Evolutionary conservation across 2,329 filamentous ascomycete species (phyloP), one percentile per base, ranked within the genome.

Genomic region (Nothopassalora personata): DNA sequence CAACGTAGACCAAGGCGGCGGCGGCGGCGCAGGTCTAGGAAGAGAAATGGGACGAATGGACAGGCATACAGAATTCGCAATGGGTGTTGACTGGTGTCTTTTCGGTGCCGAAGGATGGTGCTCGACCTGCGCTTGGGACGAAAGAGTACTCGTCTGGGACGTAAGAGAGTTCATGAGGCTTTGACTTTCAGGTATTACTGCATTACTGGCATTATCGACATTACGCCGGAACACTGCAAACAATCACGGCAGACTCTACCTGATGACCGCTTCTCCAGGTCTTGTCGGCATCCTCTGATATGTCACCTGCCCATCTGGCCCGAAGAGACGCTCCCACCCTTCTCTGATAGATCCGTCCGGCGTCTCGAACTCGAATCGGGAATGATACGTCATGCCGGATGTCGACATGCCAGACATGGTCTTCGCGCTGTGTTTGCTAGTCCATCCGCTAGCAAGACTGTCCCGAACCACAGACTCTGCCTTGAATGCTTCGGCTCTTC

Each of bases 21-120:
- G 73, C 33, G 60, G 72, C 60, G 71, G 74, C 57, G 68, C 61
- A 45, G 71, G 74, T 56, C 60, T 71, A 28, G 71, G 67, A 10
- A 78, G 81, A 27, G 87, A 96, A 74, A 77, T 96, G 67, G 92
- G 91, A 3, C 77, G 91, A 43, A 97, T 99, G 92, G 91, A 90
- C 58, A 79, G 86, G 18, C 94, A 99, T 74, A 97, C 93, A 0
- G 94, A 99, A 77, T 99, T 99, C 69, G 91, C 89, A 9, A 96
- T 91, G 3, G 94, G 94, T 7, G 89, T 97, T 0, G 94, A 99
- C 73, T 99, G 95, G 94, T 99, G 94, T 76, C 75, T 99, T 48
- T 99, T 99, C 74, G 94, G 94, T 4, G 88, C 86, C 27, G 92
- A 96, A 64, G 94, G 94, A 5, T 99, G 94, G 94, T 92, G 92